Evolutionary conservation across 2,329 filamentous ascomycete species (phyloP).

Genomic region (Botryotinia globosa): DNA sequence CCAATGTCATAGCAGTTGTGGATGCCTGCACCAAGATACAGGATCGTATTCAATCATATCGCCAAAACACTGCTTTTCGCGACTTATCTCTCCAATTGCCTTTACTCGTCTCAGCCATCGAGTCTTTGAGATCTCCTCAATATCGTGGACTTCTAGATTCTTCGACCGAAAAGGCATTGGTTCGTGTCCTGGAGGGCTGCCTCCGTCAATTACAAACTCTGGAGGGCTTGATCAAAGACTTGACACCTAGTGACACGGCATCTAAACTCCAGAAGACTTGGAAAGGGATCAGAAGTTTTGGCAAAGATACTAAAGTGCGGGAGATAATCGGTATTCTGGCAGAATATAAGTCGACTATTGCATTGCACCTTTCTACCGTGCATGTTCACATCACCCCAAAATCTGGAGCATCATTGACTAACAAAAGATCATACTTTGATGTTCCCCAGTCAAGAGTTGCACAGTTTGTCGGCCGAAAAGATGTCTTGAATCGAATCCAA

Average conservation of each 20-base stretch:
- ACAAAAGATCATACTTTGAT: neutral
- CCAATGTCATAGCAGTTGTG: slow-evolving; percentile 17
- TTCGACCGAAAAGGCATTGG: slow-evolving; percentile 7
- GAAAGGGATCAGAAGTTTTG: slow-evolving; percentile 16
- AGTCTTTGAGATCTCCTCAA: neutral
- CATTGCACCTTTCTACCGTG: slow-evolving; percentile 12
- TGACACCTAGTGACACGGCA: slow-evolving; percentile 15
- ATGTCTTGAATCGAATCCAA: neutral
- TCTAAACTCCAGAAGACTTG: slow-evolving; percentile 17
- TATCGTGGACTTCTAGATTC: neutral
- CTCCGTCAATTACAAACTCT: slow-evolving; percentile 8
- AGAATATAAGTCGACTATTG: slow-evolving; percentile 15
- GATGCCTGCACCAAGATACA: slow-evolving; percentile 13
- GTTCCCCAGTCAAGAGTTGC: slow-evolving; percentile 1
- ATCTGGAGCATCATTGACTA: neutral
- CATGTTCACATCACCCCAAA: neutral
- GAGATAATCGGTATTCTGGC: slow-evolving; percentile 11
- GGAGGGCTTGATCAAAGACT: slow-evolving; percentile 11
- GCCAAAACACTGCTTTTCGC: slow-evolving; percentile 6
- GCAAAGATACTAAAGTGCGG: slow-evolving; percentile 17
- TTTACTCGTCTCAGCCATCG: slow-evolving; percentile 12
- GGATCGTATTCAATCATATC: slow-evolving; percentile 11
- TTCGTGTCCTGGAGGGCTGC: slow-evolving; percentile 17
- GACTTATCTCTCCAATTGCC: slow-evolving; percentile 5
- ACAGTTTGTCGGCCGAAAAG: slow-evolving; percentile 14